These are phyloP conservation scores for Cutaneotrichosporon cutaneum DNA, from an alignment of 1,284 basidiomycete species.

Conservation along the genomic window DNA sequence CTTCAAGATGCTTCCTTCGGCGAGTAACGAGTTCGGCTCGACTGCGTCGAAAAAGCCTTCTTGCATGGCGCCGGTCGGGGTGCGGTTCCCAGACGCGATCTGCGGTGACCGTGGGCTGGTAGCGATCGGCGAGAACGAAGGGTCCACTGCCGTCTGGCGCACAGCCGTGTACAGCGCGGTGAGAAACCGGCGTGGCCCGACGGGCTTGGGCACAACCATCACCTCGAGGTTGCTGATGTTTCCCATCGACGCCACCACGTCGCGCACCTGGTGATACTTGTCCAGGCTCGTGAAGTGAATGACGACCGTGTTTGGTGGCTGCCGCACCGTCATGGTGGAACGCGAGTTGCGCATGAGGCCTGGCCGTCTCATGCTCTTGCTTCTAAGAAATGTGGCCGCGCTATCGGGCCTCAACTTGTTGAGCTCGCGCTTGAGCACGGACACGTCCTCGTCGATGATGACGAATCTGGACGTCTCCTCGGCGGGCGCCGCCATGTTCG, in stretches of 20 bases:
- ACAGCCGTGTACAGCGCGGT: constrained; percentile 84
- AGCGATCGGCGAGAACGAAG: constrained; percentile 86
- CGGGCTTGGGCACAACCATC: constrained; percentile 92
- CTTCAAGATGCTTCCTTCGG: constrained; percentile 10
- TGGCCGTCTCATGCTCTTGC: constrained; percentile 16
- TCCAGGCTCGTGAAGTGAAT: constrained; percentile 86
- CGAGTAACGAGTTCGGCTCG: constrained; percentile 1
- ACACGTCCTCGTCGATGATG: constrained; percentile 84
- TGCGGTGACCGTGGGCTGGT: constrained; percentile 76
- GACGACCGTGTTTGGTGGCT: constrained; percentile 58
- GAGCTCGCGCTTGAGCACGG: constrained; percentile 69
- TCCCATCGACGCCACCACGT: constrained; percentile 63
- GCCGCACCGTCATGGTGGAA: constrained; percentile 55
- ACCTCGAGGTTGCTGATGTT: constrained; percentile 66
- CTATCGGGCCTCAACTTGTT: constrained; percentile 66
- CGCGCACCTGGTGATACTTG: constrained; percentile 83
- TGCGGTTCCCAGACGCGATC: constrained; percentile 34
- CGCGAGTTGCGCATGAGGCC: constrained; percentile 59
- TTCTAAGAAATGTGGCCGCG: constrained; percentile 5
- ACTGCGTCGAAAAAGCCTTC: constrained; percentile 46
- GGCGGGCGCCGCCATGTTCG: background rate
- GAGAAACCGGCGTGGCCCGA: constrained; percentile 83
- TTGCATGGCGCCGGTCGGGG: constrained; percentile 26
- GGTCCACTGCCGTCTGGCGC: constrained; percentile 78
- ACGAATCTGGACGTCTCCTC: constrained; percentile 57